phyloP scores from a whole-genome alignment of 371 early-diverging fungal species.

The Chytridium lagenaria region DNA sequence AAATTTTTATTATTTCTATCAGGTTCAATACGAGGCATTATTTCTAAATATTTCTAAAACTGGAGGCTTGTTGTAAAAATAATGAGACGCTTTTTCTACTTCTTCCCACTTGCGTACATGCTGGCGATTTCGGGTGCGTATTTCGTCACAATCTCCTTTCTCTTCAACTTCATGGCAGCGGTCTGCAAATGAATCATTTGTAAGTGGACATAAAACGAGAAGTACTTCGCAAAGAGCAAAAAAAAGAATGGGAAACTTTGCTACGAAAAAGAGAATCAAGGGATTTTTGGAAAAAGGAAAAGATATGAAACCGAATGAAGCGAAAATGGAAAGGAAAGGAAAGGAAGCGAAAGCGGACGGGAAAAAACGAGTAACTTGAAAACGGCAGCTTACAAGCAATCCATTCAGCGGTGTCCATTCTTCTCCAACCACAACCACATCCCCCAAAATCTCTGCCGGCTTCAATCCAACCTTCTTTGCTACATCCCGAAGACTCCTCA shows the following conservation, averaged over 20 bases:
- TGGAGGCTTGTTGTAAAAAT: too few relatives aligned
- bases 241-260: neutral
- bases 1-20: too few relatives aligned
- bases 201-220: neutral
- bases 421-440: conserved; percentile 71
- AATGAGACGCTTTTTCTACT: too few relatives aligned
- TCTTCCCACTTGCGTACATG: conserved; percentile 41
- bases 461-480: conserved; percentile 64
- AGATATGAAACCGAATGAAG: conserved; percentile 14
- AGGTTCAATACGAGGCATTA: too few relatives aligned
- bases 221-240: neutral
- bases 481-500: conserved; percentile 47
- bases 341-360: too few relatives aligned
- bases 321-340: neutral
- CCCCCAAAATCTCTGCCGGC: conserved; percentile 75
- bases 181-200: conserved; percentile 64
- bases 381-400: conserved; percentile 40
- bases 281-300: neutral
- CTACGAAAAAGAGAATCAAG: too few relatives aligned
- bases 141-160: conserved; percentile 71
- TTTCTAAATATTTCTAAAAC: too few relatives aligned
- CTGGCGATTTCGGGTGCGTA: conserved; percentile 68
- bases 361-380: too few relatives aligned
- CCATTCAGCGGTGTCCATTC: conserved; percentile 90
- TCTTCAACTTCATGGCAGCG: conserved; percentile 92